Evolutionary conservation across 2,329 filamentous ascomycete genomes (phyloP).

Genomic region (Colletotrichum melonis): DNA sequence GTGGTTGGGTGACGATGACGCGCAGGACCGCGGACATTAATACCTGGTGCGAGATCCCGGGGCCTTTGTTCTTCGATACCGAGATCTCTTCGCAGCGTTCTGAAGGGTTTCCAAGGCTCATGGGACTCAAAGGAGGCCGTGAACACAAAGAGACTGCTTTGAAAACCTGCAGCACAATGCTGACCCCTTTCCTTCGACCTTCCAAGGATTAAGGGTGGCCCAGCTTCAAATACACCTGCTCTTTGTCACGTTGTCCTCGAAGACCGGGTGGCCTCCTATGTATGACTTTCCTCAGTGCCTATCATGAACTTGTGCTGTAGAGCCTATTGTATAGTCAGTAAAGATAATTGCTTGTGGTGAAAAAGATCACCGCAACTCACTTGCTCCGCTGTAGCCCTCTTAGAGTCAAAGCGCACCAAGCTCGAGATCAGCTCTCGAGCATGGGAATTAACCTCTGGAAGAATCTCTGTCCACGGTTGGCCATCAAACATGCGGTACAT

Average conservation of each 20-base stretch:
- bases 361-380: constrained; percentile 38
- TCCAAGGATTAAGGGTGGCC: background rate
- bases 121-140: background rate
- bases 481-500: constrained; percentile 83
- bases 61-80: background rate
- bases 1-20: background rate
- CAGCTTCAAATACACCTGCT: background rate
- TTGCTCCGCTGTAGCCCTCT: constrained; percentile 72
- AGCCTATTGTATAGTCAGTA: constrained; percentile 24
- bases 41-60: background rate
- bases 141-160: background rate
- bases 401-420: constrained; percentile 79
- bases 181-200: background rate
- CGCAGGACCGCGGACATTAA: constrained; percentile 1
- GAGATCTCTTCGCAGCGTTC: background rate
- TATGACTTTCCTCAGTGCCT: background rate
- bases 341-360: background rate
- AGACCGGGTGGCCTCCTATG: background rate
- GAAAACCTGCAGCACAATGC: background rate
- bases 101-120: background rate
- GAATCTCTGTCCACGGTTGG: constrained; percentile 75
- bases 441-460: constrained; percentile 68
- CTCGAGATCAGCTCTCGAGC: constrained; percentile 74
- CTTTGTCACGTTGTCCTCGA: background rate
- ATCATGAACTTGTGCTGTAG: constrained; percentile 25